Base-by-base conservation (phyloP, 148 eudicot genomes). In the Silene latifolia region DNA sequence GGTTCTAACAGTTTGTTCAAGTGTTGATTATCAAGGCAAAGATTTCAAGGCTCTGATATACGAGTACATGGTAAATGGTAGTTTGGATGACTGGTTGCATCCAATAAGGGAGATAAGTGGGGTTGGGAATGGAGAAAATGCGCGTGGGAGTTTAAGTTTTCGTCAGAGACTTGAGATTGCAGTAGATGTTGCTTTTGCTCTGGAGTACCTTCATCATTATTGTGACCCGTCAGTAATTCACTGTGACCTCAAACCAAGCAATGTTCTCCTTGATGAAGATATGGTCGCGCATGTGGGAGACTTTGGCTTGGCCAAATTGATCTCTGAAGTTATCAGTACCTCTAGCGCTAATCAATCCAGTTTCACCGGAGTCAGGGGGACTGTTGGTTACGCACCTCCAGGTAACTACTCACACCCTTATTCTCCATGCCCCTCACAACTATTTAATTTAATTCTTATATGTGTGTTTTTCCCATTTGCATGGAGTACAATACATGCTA, bases 301-400 rank as follows among this genome's bases (percentile, higher is more conserved):
- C 77, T 84, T 84, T 63, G 86, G 84, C 2, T 48, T 84, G 19
- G 84, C 86, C 17, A 84, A 76, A 47, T 18, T 81, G 54, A 57
- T 73, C 7, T 35, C 42, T 35, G 42, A 35, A 35, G 42, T 2
- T 4, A 35, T 35, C n/a, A n/a, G n/a, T n/a, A n/a, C n/a, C n/a
- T n/a, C n/a, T 4, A 35, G 42, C 42, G 23, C 20, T 2, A 46
- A 14, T 19, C 57, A 42, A 18, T 73, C 59, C 24, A 67, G 60
- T 58, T 66, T 76, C 15, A 67, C 46, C 25, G 63, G 63, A 35
- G 44, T 78, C 12, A 66, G 76, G 68, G 72, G 81, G 68, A 73
- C 81, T 11, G 23, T 79, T 32, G 81, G 81, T 9, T 79, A 79
- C 14, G 61, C 81, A 13, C 67, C 81, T 64, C 81, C 73, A 73